Evolutionary conservation across 2,329 filamentous ascomycete species (phyloP).

Genomic region (Magnaporthales sp.): DNA sequence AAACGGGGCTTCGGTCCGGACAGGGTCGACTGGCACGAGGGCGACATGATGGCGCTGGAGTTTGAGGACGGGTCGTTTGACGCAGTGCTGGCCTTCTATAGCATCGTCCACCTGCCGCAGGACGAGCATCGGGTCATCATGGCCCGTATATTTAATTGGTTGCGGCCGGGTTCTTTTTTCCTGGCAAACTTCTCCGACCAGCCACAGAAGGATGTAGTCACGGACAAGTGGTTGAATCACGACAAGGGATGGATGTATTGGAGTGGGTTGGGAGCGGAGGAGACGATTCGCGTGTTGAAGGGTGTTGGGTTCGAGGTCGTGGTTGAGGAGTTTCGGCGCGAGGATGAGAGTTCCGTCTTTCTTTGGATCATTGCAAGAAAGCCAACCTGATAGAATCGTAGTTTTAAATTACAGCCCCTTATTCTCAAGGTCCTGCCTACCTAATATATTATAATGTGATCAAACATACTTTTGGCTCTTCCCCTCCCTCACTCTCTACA

Average conservation of each 20-base stretch:
- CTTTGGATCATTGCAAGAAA: constrained; percentile 31
- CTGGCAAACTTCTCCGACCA: constrained; percentile 35
- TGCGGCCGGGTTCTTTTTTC: constrained; percentile 40
- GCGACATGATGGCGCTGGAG: constrained; percentile 23
- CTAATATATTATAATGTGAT: not conserved
- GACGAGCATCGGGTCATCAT: constrained; percentile 39
- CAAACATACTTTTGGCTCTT: not conserved
- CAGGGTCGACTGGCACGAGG: constrained; percentile 20
- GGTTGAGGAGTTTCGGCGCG: constrained; percentile 19
- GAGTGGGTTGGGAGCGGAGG: constrained; percentile 29
- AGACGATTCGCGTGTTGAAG: constrained; percentile 20
- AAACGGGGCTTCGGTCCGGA: constrained; percentile 10
- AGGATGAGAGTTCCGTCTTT: constrained; percentile 24
- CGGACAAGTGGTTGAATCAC: constrained; percentile 26
- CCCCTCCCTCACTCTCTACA: too few species aligned
- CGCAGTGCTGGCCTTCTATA: constrained; percentile 43
- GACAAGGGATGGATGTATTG: constrained; percentile 34
- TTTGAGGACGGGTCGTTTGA: constrained; percentile 29
- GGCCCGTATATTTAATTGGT: constrained; percentile 33
- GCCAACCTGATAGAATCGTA: constrained; percentile 2
- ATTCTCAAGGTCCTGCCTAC: not conserved
- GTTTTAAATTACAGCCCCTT: not conserved
- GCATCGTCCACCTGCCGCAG: constrained; percentile 44
- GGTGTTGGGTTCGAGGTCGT: constrained; percentile 24
- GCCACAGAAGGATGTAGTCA: constrained; percentile 17